Evolutionary conservation across 2,329 filamentous ascomycete species (phyloP), one percentile per base, ranked within the genome.

Genomic region (Verticillium albo-atrum): DNA sequence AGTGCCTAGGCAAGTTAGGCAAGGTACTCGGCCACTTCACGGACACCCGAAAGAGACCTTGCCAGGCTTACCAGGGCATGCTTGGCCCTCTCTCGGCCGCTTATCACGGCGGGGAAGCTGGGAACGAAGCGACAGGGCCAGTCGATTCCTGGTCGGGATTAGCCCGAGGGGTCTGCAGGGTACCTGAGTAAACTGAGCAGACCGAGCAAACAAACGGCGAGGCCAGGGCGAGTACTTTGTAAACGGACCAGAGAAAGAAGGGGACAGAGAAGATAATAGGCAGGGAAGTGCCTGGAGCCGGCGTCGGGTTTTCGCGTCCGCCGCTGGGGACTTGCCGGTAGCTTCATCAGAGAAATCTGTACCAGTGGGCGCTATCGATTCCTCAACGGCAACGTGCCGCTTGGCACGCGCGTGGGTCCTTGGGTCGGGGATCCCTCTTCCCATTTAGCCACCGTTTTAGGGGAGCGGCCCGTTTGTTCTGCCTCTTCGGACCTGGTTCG

Each of bases 331-430:
- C 7, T 23, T 10, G n/a, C 35, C 25, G 42, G 20, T 23, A 50
- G 42, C 42, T 50, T 50, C 42, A 23, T 50, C 42, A 23, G 42
- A n/a, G 42, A 50, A 50, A 50, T 50, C 42, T 50, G 42, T 50
- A 12, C 42, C 42, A 50, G 42, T 50, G n/a, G 55, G 27, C 55
- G 28, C 55, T 57, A 57, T 57, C 47, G 55, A 57, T 57, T 57
- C 28, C 42, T 51, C 25, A n/a, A 51, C 55, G 42, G 55, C 55
- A 57, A 57, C 42, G 55, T 57, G 55, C 55, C 55, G 37, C 55
- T 57, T 57, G 55, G 55, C 55, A 23, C 34, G 42, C 42, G 42
- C 10, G 30, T 15, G 17, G 32, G 26, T n/a, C 25, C n/a, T 23
- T 55, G 30, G 30, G 35, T 37, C 35, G n/a, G 17, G 35, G 20